A percentile compares a stretch with the other conserved stretches of the same genome.
Conservation (phyloP, 768 basidiomycete genomes). For the Baorangia bicolor region DNA sequence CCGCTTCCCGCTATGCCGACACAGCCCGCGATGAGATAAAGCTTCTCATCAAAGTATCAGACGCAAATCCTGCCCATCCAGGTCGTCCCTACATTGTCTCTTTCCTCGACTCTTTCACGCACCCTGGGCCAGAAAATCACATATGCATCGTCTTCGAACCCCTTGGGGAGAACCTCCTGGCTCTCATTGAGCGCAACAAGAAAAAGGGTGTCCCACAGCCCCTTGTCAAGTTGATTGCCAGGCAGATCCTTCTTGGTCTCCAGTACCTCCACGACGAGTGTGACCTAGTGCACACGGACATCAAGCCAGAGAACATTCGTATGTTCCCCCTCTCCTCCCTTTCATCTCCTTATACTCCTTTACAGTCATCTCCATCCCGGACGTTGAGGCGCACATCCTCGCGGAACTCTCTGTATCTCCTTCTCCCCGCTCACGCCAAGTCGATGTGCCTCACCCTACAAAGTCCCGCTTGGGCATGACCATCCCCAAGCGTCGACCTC, state of each 20-base stretch:
- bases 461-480: constrained; percentile 60
- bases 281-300: constrained; percentile 88
- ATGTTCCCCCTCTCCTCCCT: constrained; percentile 39
- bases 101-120: constrained; percentile 87
- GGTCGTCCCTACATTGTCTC: constrained; percentile 83
- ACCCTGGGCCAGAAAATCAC: constrained; percentile 72
- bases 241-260: constrained; percentile 83
- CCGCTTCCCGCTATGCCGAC: constrained; percentile 92
- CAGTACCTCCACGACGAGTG: constrained; percentile 94
- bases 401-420: constrained; percentile 66
- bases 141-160: constrained; percentile 93
- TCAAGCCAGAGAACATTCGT: constrained; percentile 97
- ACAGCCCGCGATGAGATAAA: constrained; percentile 97
- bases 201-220: constrained; percentile 79
- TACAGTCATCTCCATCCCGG: constrained; percentile 80
- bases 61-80: constrained; percentile 70
- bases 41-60: constrained; percentile 73
- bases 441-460: constrained; percentile 73
- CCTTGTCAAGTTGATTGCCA: constrained; percentile 83
- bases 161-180: constrained; percentile 74
- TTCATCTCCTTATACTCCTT: constrained; percentile 12
- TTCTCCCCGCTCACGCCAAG: constrained; percentile 73
- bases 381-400: constrained; percentile 71
- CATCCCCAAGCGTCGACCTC: constrained; percentile 53
- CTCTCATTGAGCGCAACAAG: constrained; percentile 75